Evolutionary conservation across 2,329 filamentous ascomycete species (phyloP).

Genomic region (Stagonosporopsis cucurbitacearum): DNA sequence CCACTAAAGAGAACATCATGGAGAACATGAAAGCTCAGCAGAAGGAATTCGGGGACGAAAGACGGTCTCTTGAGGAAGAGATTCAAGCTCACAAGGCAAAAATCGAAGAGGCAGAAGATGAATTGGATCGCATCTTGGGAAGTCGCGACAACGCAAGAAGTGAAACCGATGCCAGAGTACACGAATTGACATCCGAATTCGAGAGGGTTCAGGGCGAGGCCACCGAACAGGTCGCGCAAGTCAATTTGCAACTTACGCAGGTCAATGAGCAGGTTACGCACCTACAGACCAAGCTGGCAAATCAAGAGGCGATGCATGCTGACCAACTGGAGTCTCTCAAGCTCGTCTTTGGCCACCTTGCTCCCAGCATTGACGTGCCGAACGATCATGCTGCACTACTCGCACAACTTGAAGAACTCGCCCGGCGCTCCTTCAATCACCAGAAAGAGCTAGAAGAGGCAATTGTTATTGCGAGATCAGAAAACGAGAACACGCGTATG

Average conservation of each 20-base stretch:
- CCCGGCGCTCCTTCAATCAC: slow-evolving; percentile 52
- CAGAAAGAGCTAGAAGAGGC: slow-evolving; percentile 55
- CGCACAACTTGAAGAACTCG: slow-evolving; percentile 54
- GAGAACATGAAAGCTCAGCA: slow-evolving; percentile 94
- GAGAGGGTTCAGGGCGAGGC: slow-evolving; percentile 62
- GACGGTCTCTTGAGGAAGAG: slow-evolving; percentile 81
- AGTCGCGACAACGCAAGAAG: slow-evolving; percentile 83
- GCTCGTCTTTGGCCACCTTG: slow-evolving; percentile 49
- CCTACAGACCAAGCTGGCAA: slow-evolving; percentile 64
- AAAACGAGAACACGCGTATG: slow-evolving; percentile 52
- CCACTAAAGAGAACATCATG: slow-evolving; percentile 91
- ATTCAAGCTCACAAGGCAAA: slow-evolving; percentile 76
- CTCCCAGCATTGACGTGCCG: slow-evolving; percentile 44
- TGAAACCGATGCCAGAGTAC: slow-evolving; percentile 71
- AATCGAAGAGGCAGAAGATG: slow-evolving; percentile 89
- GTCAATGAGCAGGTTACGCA: slow-evolving; percentile 52
- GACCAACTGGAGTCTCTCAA: slow-evolving; percentile 40
- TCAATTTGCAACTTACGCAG: slow-evolving; percentile 49
- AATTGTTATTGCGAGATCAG: slow-evolving; percentile 54
- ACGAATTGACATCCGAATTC: slow-evolving; percentile 73
- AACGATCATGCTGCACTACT: slow-evolving; percentile 49
- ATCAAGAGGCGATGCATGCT: slow-evolving; percentile 54
- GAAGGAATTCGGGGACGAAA: slow-evolving; percentile 83
- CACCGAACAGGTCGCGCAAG: slow-evolving; percentile 58
- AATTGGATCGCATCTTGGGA: slow-evolving; percentile 83